phyloP scores from a whole-genome alignment of 768 basidiomycete species.

The Suillus americanus region DNA sequence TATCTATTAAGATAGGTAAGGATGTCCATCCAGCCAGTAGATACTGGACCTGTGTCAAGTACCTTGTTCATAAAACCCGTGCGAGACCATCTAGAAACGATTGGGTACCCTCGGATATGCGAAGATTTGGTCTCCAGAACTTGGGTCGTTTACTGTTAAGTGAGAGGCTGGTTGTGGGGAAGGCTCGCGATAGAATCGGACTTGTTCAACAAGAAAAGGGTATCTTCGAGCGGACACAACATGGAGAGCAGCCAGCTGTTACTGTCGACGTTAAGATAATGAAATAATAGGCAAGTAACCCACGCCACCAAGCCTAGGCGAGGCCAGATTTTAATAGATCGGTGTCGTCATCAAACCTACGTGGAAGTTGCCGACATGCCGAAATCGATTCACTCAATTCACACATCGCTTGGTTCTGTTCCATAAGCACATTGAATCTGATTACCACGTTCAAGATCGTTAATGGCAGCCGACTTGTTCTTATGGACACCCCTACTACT shows the following conservation, averaged over 20 bases:
- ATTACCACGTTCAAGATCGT: neutral
- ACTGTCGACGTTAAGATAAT: too few species aligned
- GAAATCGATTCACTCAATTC: too few species aligned
- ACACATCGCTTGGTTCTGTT: too few species aligned
- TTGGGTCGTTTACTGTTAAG: neutral
- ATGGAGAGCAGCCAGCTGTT: too few species aligned
- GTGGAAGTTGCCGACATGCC: too few species aligned
- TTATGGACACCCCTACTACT: neutral
- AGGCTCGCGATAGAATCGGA: constrained; percentile 46
- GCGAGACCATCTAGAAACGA: constrained; percentile 63
- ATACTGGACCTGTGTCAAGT: constrained; percentile 13
- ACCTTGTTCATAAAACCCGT: constrained; percentile 50
- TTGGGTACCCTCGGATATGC: constrained; percentile 54
- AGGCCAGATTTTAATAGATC: too few species aligned
- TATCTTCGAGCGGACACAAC: constrained; percentile 29
- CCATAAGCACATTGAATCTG: too few species aligned
- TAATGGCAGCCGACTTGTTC: neutral
- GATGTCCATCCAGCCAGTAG: neutral
- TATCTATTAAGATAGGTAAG: neutral
- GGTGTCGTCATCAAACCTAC: too few species aligned
- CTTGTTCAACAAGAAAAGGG: constrained; percentile 80
- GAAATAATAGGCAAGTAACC: too few species aligned
- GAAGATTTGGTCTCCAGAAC: constrained; percentile 60
- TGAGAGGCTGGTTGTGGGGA: neutral
- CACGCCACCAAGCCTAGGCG: too few species aligned